A percentile compares a stretch with the other conserved stretches of the same genome.
phyloP scores from a whole-genome alignment of 2,329 filamentous ascomycete species.

The Colletotrichum sp. region DNA sequence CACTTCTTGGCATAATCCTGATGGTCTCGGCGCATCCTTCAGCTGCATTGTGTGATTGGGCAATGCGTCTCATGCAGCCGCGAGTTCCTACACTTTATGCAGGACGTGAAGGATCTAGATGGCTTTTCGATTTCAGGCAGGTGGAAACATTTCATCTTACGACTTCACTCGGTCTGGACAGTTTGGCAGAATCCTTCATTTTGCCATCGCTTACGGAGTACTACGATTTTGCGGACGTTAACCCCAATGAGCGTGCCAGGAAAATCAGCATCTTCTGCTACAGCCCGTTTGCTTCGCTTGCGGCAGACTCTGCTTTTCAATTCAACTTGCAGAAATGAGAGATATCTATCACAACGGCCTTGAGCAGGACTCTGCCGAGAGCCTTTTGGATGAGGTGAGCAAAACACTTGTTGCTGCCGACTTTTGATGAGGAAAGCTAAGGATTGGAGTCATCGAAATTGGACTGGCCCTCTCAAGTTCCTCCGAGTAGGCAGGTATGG shows the following conservation, averaged over 20 bases:
- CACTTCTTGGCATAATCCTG: conserved; percentile 14
- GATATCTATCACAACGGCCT: neutral
- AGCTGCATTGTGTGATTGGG: neutral
- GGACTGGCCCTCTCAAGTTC: neutral
- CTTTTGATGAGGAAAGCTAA: neutral
- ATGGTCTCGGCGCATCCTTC: conserved; percentile 6
- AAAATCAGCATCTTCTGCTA: neutral
- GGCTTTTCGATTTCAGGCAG: conserved; percentile 2
- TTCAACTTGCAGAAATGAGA: neutral
- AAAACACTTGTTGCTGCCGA: neutral
- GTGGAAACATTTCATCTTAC: neutral
- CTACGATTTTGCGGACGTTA: neutral
- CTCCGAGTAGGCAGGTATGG: neutral
- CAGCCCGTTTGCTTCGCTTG: neutral
- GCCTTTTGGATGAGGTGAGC: neutral
- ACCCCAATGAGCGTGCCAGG: neutral
- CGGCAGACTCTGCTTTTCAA: accelerated
- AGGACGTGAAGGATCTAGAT: neutral
- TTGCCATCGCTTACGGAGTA: neutral
- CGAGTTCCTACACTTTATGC: neutral
- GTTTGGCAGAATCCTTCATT: neutral
- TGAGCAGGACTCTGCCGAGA: neutral
- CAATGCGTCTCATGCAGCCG: neutral
- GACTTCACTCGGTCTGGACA: neutral
- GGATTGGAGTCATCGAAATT: neutral